phyloP scores from a whole-genome alignment of 148 eudicot genomes.

The Beta vulgaris region DNA sequence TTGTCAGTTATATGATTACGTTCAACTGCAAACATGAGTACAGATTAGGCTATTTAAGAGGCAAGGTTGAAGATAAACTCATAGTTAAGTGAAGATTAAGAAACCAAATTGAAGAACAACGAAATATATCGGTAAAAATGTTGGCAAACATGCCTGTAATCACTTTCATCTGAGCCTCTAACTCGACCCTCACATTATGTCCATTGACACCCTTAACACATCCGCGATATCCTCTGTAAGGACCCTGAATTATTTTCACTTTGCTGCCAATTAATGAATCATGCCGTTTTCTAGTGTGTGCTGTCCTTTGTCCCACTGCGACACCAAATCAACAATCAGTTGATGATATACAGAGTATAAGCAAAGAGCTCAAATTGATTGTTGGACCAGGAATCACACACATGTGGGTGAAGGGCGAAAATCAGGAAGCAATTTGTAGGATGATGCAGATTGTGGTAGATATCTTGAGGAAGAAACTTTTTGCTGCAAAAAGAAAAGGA shows the following conservation, averaged over 20 bases:
- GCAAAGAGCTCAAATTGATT: not conserved
- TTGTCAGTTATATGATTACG: slow-evolving; percentile 30
- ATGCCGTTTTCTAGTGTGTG: slow-evolving; percentile 5
- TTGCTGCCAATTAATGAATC: slow-evolving; percentile 24
- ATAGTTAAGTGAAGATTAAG: not conserved
- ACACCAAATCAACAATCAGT: not conserved
- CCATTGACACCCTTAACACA: slow-evolving; percentile 30
- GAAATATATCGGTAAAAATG: not conserved
- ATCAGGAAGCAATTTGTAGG: slow-evolving; percentile 2
- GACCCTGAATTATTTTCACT: slow-evolving; percentile 29
- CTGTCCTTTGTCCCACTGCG: slow-evolving; percentile 11
- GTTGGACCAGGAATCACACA: slow-evolving; percentile 5
- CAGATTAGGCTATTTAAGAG: not conserved
- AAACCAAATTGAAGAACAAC: no score
- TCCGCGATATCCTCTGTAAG: slow-evolving; percentile 35
- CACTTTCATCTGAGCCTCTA: slow-evolving; percentile 36
- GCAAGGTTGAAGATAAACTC: not conserved
- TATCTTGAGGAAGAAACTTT: not conserved
- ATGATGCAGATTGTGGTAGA: not conserved
- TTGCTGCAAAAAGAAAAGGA: not conserved
- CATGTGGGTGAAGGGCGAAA: slow-evolving; percentile 6
- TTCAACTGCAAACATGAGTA: slow-evolving; percentile 25
- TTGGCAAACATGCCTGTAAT: slow-evolving; percentile 23
- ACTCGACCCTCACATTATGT: slow-evolving; percentile 28
- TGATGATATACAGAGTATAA: not conserved